These are phyloP conservation scores for Didymella segeticola DNA, from an alignment of 2,329 filamentous ascomycete species.

Conservation along the genomic window DNA sequence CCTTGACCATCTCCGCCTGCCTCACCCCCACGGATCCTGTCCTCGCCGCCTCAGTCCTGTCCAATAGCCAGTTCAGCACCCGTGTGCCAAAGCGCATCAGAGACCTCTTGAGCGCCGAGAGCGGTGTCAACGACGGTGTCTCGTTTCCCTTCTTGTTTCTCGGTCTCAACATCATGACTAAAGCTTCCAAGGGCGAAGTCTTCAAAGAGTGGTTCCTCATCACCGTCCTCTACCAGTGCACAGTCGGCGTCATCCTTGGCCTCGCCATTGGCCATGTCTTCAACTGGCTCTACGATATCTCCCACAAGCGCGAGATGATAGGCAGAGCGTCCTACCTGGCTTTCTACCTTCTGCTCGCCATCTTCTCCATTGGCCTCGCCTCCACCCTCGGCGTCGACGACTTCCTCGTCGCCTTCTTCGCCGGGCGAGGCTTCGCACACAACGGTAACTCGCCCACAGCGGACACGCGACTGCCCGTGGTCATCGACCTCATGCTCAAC, in stretches of 20 bases:
- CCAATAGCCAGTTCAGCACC: conserved; percentile 60
- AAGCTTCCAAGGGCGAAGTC: conserved; percentile 47
- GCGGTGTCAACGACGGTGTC: conserved; percentile 63
- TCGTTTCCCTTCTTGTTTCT: conserved; percentile 64
- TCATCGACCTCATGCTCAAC: conserved; percentile 64
- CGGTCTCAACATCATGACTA: conserved; percentile 56
- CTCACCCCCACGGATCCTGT: conserved; percentile 65
- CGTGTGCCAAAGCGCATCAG: conserved; percentile 60
- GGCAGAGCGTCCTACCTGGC: conserved; percentile 59
- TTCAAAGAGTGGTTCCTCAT: conserved; percentile 61
- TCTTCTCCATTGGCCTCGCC: conserved; percentile 60
- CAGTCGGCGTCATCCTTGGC: conserved; percentile 56
- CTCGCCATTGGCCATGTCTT: conserved; percentile 56
- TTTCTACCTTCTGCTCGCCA: conserved; percentile 63
- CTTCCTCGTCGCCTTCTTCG: conserved; percentile 64
- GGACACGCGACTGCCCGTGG: conserved; percentile 55
- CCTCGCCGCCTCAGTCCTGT: conserved; percentile 60
- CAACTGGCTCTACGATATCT: conserved; percentile 58
- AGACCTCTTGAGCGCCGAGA: conserved; percentile 61
- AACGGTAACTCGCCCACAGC: conserved; percentile 60
- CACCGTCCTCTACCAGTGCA: conserved; percentile 63
- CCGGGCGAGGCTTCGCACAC: conserved; percentile 61
- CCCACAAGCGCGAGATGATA: conserved; percentile 54
- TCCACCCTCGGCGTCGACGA: conserved; percentile 61
- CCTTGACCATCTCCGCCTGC: conserved; percentile 61